phyloP scores from a whole-genome alignment of 163 green algal species.

The Trebouxia gelatinosa region DNA sequence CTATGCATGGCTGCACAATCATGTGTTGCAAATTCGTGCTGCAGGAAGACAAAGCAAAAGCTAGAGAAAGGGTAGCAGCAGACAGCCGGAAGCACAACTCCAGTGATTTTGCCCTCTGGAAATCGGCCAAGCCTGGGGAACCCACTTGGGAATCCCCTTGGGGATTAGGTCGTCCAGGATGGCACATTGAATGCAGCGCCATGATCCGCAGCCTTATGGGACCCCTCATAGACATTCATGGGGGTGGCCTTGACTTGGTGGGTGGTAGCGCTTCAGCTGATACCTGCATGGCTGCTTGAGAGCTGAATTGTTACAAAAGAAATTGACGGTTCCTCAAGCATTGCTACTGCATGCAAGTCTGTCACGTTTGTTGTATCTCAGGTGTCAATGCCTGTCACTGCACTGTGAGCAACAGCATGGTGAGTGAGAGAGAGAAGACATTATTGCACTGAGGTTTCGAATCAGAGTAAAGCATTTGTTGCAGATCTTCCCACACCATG shows the following conservation, averaged over 20 bases:
- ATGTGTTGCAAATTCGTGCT: not conserved
- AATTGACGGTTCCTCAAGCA: too few relatives aligned
- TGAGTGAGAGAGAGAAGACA: too few relatives aligned
- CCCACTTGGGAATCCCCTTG: conserved; percentile 90
- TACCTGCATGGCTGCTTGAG: too few relatives aligned
- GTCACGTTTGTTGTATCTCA: too few relatives aligned
- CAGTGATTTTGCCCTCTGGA: conserved; percentile 97
- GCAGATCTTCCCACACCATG: conserved; percentile 90
- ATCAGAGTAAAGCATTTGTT: too few relatives aligned
- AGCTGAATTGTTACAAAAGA: too few relatives aligned
- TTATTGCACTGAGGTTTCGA: too few relatives aligned
- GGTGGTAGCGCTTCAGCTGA: not conserved
- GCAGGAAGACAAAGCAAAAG: conserved; percentile 81
- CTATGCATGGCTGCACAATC: not conserved
- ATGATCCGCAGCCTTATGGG: conserved; percentile 90
- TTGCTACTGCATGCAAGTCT: too few relatives aligned
- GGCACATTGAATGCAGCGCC: conserved; percentile 96
- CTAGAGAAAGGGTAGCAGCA: conserved; percentile 86
- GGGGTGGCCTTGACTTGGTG: conserved; percentile 53
- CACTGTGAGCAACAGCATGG: too few relatives aligned
- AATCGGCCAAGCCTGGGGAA: conserved; percentile 89
- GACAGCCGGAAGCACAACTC: conserved; percentile 84
- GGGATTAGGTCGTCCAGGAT: conserved; percentile 89
- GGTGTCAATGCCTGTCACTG: too few relatives aligned
- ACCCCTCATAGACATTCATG: conserved; percentile 91